Evolutionary conservation across 768 basidiomycete genomes (phyloP), one percentile per base, ranked within the genome.

Genomic region (Galerina marginata): DNA sequence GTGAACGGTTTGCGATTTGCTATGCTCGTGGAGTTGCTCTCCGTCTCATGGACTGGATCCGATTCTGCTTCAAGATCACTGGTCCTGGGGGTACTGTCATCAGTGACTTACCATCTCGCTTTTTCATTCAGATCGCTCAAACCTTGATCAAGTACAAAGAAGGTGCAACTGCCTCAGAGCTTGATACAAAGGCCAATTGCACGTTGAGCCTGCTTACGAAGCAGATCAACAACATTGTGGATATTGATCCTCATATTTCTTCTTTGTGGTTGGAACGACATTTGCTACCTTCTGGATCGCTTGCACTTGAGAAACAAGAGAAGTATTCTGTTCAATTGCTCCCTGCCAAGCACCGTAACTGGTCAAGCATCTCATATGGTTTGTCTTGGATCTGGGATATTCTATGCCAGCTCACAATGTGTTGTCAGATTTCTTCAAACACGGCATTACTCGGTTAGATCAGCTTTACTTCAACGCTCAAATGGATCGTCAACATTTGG

Each of bases 1-100:
- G 47, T 15, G 59, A 64, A 26, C 42, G 44, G 1, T 1, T 38
- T 5, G 62, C 54, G 0, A 60, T 60, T 25, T 57, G 47, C 9
- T 53, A 56, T 38, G 59, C 42, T 7, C 37, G 55, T 6, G 53
- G 59, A 11, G 54, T 60, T 3, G 58, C 59, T 0, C 40, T 64
- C 1, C 12, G 9, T 9, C 3, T 64, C 14, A 44, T 64, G 15
- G 23, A 49, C 2, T 64, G 63, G 63, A 26, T 64, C n/a, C 33
- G 58, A 6, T 6, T 2, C n/a, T 10, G n/a, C 5, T 47, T 29
- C 4, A 12, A 23, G 6, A 29, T 60, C 15, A 47, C 20, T 2
- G 47, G 48, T 25, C 48, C 56, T 40, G 38, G 7, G 0, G 48
- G 49, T 20, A 29, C n/a, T 14, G 5, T 39, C 16, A 33, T 51